These are phyloP conservation scores for Patellifolia procumbens DNA, from an alignment of 179 eudicot species.

Conservation along the genomic window DNA sequence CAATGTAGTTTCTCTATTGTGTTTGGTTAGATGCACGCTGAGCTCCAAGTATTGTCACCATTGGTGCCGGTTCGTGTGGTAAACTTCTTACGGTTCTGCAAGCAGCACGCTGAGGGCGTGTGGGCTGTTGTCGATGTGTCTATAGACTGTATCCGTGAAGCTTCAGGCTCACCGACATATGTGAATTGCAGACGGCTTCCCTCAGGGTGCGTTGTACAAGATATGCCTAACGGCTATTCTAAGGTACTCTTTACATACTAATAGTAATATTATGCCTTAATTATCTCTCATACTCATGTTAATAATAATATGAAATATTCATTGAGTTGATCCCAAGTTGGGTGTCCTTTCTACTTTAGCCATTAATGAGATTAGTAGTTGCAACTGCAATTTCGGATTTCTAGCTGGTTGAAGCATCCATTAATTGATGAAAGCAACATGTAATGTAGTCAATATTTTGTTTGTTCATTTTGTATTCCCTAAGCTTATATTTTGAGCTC, in stretches of 20 bases:
- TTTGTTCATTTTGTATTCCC: constrained; percentile 20
- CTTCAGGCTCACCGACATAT: constrained; percentile 50
- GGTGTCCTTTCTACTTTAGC: constrained; percentile 47
- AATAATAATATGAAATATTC: constrained; percentile 37
- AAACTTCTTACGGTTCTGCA: constrained; percentile 89
- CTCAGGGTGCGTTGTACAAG: constrained; percentile 93
- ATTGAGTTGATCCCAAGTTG: constrained; percentile 49
- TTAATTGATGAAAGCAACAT: constrained; percentile 46
- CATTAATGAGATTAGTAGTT: constrained; percentile 73
- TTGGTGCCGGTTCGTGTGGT: constrained; percentile 87
- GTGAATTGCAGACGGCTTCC: constrained; percentile 83
- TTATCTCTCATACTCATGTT: constrained; percentile 7
- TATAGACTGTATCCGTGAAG: constrained; percentile 62
- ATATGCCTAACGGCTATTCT: constrained; percentile 97
- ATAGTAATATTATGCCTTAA: neutral
- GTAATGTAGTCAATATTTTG: constrained; percentile 6
- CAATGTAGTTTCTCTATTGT: neutral
- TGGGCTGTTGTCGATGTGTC: constrained; percentile 99
- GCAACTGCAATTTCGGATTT: constrained; percentile 54
- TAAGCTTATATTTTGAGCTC: constrained; percentile 33
- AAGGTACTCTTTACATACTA: constrained; percentile 54
- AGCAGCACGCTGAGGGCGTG: constrained; percentile 89
- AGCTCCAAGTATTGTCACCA: constrained; percentile 88
- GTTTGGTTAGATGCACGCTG: constrained; percentile 79
- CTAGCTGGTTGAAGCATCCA: constrained; percentile 38